Evolutionary conservation across 306 rosid species (phyloP).

Genomic region (Quillaja saponaria): DNA sequence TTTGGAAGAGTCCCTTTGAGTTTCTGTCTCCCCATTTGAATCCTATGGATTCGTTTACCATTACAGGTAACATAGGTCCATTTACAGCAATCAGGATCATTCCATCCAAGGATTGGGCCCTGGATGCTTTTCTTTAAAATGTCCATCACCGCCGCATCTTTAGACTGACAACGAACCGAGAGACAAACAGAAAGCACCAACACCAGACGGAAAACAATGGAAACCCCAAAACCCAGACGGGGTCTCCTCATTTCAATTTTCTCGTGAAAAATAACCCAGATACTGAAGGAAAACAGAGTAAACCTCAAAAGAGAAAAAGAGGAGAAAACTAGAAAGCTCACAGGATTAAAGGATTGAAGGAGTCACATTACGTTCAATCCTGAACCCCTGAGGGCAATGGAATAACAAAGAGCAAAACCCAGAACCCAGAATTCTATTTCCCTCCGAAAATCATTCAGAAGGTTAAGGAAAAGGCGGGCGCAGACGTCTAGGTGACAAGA

Average conservation of each 20-base stretch:
- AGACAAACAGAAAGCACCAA: slow-evolving; percentile 10
- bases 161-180: slow-evolving; percentile 18
- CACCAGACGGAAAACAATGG: neutral
- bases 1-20: slow-evolving; percentile 63
- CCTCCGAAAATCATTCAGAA: no score
- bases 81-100: slow-evolving; percentile 45
- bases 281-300: slow-evolving; percentile 13
- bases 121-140: slow-evolving; percentile 39
- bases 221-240: slow-evolving; percentile 33
- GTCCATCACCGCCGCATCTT: slow-evolving; percentile 52
- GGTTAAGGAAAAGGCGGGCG: no score
- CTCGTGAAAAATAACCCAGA: neutral
- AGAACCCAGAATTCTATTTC: no score
- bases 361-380: no score
- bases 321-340: neutral
- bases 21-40: slow-evolving; percentile 54
- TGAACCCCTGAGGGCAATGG: no score
- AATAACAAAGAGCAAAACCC: no score
- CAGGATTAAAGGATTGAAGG: neutral
- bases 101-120: slow-evolving; percentile 51
- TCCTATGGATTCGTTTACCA: slow-evolving; percentile 29
- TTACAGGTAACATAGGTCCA: slow-evolving; percentile 51
- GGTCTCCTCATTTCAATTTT: slow-evolving; percentile 36
- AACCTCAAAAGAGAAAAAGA: slow-evolving; percentile 14
- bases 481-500: no score